Base-by-base conservation (phyloP, 371 early-diverging fungal species). In the Mucor irregularis region DNA sequence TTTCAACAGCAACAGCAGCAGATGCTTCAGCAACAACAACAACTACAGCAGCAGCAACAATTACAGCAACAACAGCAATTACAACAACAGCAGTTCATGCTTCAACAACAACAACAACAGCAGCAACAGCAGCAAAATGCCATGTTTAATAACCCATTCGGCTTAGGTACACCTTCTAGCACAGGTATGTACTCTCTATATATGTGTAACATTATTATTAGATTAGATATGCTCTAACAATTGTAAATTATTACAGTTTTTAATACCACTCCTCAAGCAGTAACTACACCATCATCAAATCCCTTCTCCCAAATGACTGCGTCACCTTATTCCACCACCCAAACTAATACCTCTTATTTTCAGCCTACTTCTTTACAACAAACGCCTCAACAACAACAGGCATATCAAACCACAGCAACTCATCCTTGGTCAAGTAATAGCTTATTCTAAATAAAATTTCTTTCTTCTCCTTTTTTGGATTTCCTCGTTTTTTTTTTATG, bases 241-340 rank as follows among this genome's bases (percentile, higher is more conserved):
- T 24, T 19, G 21, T 19, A 8, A 4, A 34, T 30, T 13, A 28
- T 30, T 30, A 17, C 16, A 49, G 1, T 10, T n/a, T 49, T 49
- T 37, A 24, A 25, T 24, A 49, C 28, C 49, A 13, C 35, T 22
- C 13, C 29, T 19, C 31, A 31, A 31, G 11, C 21, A 48, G 24
- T n/a, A n/a, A n/a, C n/a, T n/a, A n/a, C n/a, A n/a, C n/a, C n/a
- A n/a, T n/a, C 24, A 6, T 48, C 61, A 28, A 65, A 65, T 21
- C 65, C 65, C 24, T 65, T 65, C 30, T 54, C 65, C 5, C 60
- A 59, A 44, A 54, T 64, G 64, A 49, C 50, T 28, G 39, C 30
- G 13, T 51, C 51, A 17, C 51, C 51, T 30, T 51, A 21, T 42
- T 9, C 24, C 26, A 34, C 44, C 39, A 22, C 24, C 29, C 37